Base-by-base conservation (phyloP, 2,329 filamentous ascomycete genomes). In the Graphilbum ipis-grandicollis region DNA sequence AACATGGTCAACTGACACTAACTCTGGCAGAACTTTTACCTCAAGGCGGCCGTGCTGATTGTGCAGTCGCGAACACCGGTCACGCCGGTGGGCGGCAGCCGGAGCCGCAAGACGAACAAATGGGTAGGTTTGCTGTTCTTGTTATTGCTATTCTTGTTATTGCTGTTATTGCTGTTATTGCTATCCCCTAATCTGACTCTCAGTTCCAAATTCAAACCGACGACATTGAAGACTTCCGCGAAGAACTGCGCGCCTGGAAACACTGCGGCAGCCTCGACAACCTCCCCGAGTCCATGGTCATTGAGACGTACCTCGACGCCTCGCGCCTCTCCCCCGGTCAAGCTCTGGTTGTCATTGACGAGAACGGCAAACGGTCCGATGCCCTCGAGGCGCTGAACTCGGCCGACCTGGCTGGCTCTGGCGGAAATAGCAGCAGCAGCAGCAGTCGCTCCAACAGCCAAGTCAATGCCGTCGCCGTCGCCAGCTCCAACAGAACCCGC, bases 141-240 rank as follows among this genome's bases (percentile, higher is more conserved):
- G n/a, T n/a, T n/a, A n/a, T n/a, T n/a, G n/a, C n/a, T n/a, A n/a
- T n/a, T n/a, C n/a, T n/a, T n/a, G n/a, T n/a, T n/a, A n/a, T n/a
- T n/a, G n/a, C n/a, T n/a, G n/a, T n/a, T n/a, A n/a, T n/a, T n/a
- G n/a, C n/a, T n/a, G n/a, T n/a, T n/a, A n/a, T n/a, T n/a, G n/a
- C n/a, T n/a, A n/a, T n/a, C n/a, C n/a, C n/a, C n/a, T n/a, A n/a
- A n/a, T n/a, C n/a, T n/a, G n/a, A n/a, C n/a, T n/a, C n/a, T 5
- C 50, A 96, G 90, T 98, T 94, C 59, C 92, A 93, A 62, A 75
- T 94, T 47, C 80, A 93, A 46, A 78, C 93, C 32, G 81, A 93
- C 48, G 90, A 98, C 48, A 88, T 88, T 44, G 83, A 93, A 51
- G 75, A 81, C 42, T 85, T 93, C 51, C 67, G 71, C 49, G 79